phyloP scores from a whole-genome alignment of 768 basidiomycete species.

The Termitomyces sp. region DNA sequence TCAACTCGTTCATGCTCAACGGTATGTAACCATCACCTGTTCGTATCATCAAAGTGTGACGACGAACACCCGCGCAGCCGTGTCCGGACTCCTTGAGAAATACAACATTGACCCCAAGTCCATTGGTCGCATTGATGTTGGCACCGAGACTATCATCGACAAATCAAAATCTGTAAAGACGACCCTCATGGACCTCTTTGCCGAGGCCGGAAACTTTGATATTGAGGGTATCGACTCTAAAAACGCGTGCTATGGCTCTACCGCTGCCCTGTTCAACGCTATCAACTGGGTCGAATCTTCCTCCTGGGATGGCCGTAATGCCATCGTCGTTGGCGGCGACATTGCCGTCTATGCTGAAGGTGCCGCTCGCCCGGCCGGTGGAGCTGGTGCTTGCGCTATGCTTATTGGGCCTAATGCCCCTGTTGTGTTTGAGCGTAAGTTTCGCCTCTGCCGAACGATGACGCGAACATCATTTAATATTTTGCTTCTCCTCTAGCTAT shows the following conservation, averaged over 20 bases:
- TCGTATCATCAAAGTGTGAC: not conserved
- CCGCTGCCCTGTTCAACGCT: constrained; percentile 97
- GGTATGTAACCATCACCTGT: constrained; percentile 42
- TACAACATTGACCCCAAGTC: constrained; percentile 95
- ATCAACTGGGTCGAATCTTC: constrained; percentile 97
- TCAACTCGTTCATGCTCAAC: constrained; percentile 95
- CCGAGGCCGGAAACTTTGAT: constrained; percentile 87
- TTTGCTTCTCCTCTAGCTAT: constrained; percentile 50
- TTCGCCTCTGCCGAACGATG: not conserved
- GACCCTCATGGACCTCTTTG: constrained; percentile 96
- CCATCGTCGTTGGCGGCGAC: constrained; percentile 94
- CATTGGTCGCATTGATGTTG: constrained; percentile 96
- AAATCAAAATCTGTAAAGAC: constrained; percentile 99
- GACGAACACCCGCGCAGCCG: constrained; percentile 46
- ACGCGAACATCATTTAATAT: constrained; percentile 9
- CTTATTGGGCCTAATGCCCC: constrained; percentile 97
- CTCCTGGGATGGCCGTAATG: constrained; percentile 97
- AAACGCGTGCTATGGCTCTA: constrained; percentile 99
- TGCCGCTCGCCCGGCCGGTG: constrained; percentile 90
- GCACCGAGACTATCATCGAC: constrained; percentile 99
- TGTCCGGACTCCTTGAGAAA: constrained; percentile 84
- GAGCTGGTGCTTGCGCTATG: constrained; percentile 93
- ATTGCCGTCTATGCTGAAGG: constrained; percentile 99
- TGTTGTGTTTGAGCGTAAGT: constrained; percentile 90
- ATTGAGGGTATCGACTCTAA: constrained; percentile 99